phyloP scores from a whole-genome alignment of 2,329 filamentous ascomycete genomes.

The Fusarium cyanostomum region DNA sequence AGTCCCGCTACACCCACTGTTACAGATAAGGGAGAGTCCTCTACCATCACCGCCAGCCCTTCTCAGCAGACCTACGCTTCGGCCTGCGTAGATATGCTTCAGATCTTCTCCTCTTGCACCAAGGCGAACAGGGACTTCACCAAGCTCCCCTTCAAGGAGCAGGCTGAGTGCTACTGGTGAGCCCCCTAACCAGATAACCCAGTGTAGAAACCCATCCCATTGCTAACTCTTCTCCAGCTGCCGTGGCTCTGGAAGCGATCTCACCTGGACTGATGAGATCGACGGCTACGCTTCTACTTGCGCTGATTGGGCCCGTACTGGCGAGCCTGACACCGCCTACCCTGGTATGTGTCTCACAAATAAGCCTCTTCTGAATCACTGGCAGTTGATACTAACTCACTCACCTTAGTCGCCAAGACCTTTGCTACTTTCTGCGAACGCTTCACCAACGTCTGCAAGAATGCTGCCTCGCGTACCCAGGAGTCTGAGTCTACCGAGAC shows the following conservation, averaged over 20 bases:
- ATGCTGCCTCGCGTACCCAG: slow-evolving; percentile 6
- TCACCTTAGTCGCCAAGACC: slow-evolving; percentile 40
- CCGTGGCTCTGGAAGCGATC: slow-evolving; percentile 20
- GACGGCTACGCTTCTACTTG: slow-evolving; percentile 46
- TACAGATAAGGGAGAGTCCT: background rate
- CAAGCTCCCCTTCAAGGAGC: slow-evolving; percentile 37
- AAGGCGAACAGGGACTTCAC: slow-evolving; percentile 39
- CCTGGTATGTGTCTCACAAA: slow-evolving; percentile 31
- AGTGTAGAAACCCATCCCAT: background rate
- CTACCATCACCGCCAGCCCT: slow-evolving; percentile 24
- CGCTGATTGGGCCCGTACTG: slow-evolving; percentile 43
- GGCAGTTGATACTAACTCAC: slow-evolving; percentile 19
- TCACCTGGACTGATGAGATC: slow-evolving; percentile 45
- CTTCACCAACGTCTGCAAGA: slow-evolving; percentile 43
- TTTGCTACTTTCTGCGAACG: slow-evolving; percentile 46
- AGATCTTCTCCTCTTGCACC: slow-evolving; percentile 42
- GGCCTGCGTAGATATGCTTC: slow-evolving; percentile 43
- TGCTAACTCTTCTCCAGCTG: slow-evolving; percentile 39
- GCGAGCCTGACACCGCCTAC: slow-evolving; percentile 41
- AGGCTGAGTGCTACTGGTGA: slow-evolving; percentile 49
- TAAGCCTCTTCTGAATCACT: background rate
- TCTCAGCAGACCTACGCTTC: slow-evolving; percentile 32
- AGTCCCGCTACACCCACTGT: slow-evolving; percentile 12
- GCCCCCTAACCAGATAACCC: background rate
- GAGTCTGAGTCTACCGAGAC: slow-evolving; percentile 16